A percentile compares a stretch with the other conserved stretches of the same genome.
Evolutionary conservation across 2,329 filamentous ascomycete species (phyloP).

Genomic region (Venturia pyrina): DNA sequence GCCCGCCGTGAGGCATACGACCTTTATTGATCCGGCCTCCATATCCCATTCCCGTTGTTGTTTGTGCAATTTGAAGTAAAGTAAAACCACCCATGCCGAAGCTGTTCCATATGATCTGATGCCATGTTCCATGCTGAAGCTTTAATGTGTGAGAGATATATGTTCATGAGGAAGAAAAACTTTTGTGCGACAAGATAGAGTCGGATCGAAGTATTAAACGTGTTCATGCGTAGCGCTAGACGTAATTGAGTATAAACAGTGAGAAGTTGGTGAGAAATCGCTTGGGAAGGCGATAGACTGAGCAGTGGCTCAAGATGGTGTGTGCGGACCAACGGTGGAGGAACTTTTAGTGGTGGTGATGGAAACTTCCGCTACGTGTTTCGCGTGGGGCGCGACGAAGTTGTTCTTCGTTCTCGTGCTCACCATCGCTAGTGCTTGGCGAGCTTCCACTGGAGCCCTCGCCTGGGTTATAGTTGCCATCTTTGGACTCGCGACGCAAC

Average conservation of each 20-base stretch:
- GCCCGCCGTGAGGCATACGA: background rate
- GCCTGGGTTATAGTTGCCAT: conserved; percentile 14
- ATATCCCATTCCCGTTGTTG: background rate
- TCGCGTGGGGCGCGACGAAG: background rate
- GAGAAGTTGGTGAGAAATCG: background rate
- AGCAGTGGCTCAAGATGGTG: background rate
- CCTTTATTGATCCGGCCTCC: background rate
- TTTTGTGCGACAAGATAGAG: background rate
- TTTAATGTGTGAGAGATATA: background rate
- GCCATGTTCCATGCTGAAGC: background rate
- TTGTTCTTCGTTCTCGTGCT: background rate
- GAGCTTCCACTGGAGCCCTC: conserved; percentile 7
- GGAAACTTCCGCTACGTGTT: background rate
- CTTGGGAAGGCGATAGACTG: background rate
- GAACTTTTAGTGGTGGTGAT: background rate
- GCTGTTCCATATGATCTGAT: background rate
- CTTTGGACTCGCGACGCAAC: conserved; percentile 38
- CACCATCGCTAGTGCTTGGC: conserved; percentile 9
- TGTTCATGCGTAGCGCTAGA: background rate
- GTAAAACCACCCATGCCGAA: background rate
- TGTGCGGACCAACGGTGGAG: background rate
- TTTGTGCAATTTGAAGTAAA: background rate
- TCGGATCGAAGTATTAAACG: background rate
- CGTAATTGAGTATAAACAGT: background rate
- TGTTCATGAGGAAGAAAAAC: background rate